Conservation (phyloP, 257 asterid species). For the Jacaranda mimosifolia region DNA sequence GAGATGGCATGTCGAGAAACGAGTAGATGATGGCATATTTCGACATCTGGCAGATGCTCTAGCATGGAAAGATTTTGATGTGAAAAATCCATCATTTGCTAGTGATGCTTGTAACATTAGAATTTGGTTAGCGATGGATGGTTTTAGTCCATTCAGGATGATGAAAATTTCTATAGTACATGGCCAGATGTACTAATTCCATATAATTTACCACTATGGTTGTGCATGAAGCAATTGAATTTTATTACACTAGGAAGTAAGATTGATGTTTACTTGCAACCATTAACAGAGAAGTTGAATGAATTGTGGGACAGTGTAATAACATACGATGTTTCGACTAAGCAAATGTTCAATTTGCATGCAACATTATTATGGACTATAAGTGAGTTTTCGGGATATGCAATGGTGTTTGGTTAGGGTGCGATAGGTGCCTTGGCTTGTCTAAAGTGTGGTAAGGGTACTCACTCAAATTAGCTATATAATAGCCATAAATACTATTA, state of each 20-base stretch:
- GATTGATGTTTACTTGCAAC: constrained; percentile 14
- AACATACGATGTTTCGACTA: constrained; percentile 5
- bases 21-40: no score
- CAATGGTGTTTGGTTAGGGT: neutral
- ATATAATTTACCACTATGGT: constrained; percentile 25
- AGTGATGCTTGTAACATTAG: constrained; percentile 34
- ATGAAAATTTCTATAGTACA: constrained; percentile 28
- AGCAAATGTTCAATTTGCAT: neutral
- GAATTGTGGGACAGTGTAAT: neutral
- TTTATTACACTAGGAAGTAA: constrained; percentile 16
- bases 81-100: constrained; percentile 7
- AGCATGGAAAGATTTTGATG: constrained; percentile 23
- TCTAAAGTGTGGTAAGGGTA: neutral
- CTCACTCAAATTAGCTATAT: neutral
- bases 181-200: constrained; percentile 30
- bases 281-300: neutral
- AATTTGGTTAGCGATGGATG: constrained; percentile 26
- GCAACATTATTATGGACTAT: constrained; percentile 18
- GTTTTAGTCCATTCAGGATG: constrained; percentile 30
- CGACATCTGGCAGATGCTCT: constrained; percentile 24
- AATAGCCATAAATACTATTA: neutral
- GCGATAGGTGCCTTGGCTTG: constrained; percentile 9
- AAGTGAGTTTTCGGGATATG: constrained; percentile 22
- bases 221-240: constrained; percentile 23
- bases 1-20: no score